These are phyloP conservation scores for Skeletonema potamos DNA, from an alignment of 108 stramenopile species.

Conservation along the genomic window DNA sequence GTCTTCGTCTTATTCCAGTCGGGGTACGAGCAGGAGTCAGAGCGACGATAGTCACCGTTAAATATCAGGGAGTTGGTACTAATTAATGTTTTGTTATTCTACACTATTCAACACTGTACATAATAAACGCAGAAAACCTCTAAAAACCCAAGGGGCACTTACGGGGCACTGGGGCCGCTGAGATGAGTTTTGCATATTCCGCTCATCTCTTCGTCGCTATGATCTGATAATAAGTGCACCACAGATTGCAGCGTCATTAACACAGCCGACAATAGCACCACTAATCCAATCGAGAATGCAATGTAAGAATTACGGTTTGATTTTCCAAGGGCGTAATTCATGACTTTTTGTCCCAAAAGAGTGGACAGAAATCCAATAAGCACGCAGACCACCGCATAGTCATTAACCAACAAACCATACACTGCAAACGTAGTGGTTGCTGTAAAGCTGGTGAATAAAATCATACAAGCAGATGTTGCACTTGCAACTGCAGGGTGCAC, in stretches of 20 bases:
- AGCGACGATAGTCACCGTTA: neutral
- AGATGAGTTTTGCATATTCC: constrained; percentile 26
- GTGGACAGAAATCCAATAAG: constrained; percentile 84
- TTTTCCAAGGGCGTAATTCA: constrained; percentile 74
- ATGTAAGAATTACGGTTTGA: constrained; percentile 87
- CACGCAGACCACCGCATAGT: constrained; percentile 79
- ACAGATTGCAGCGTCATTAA: constrained; percentile 33
- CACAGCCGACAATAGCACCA: constrained; percentile 25
- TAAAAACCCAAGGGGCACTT: neutral
- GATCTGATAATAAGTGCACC: constrained; percentile 28
- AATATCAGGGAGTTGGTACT: neutral
- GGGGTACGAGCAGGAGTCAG: constrained; percentile 3
- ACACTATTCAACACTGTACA: neutral
- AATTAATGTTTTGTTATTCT: neutral
- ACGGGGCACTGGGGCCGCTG: constrained; percentile 13
- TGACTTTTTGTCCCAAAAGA: constrained; percentile 76
- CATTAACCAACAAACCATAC: constrained; percentile 80
- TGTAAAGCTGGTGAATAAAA: constrained; percentile 90
- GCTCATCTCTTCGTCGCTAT: constrained; percentile 24
- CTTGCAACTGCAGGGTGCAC: constrained; percentile 83
- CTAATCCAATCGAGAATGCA: constrained; percentile 85
- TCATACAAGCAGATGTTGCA: constrained; percentile 48
- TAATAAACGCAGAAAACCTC: neutral
- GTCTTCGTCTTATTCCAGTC: constrained; percentile 17
- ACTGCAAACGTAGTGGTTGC: constrained; percentile 89